A percentile compares a stretch with the other conserved stretches of the same genome.
These are phyloP conservation scores for Xenoacremonium recifei DNA, from an alignment of 2,329 filamentous ascomycete genomes.

Conservation along the genomic window DNA sequence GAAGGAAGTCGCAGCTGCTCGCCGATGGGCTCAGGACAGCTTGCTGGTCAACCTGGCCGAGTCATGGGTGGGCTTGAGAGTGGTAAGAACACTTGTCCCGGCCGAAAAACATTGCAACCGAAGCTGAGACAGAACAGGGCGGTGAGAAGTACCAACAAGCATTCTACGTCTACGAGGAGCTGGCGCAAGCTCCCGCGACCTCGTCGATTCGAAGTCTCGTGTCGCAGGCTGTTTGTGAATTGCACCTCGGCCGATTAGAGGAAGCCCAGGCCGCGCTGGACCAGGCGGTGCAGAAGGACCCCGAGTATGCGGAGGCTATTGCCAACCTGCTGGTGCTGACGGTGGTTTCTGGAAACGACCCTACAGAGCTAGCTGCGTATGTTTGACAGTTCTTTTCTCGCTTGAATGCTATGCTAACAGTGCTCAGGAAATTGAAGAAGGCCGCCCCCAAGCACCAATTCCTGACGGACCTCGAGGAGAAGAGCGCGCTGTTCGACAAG, in stretches of 20 bases:
- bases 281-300: constrained; percentile 73
- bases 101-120: background rate
- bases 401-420: constrained; percentile 20
- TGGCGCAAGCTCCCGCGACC: constrained; percentile 82
- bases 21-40: constrained; percentile 94
- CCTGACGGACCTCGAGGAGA: constrained; percentile 74
- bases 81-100: constrained; percentile 54
- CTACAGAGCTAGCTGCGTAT: constrained; percentile 61
- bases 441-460: constrained; percentile 67
- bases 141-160: constrained; percentile 95
- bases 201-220: constrained; percentile 75
- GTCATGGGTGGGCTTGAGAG: constrained; percentile 86
- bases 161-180: constrained; percentile 96
- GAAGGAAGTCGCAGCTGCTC: constrained; percentile 83
- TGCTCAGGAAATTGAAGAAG: constrained; percentile 52
- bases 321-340: constrained; percentile 82
- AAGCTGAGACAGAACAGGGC: constrained; percentile 55
- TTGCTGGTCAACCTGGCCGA: constrained; percentile 92
- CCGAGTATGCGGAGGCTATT: constrained; percentile 69
- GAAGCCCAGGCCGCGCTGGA: constrained; percentile 87
- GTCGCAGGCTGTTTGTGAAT: constrained; percentile 84
- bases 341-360: constrained; percentile 71
- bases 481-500: constrained; percentile 83
- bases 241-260: constrained; percentile 84
- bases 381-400: constrained; percentile 25